phyloP scores from a whole-genome alignment of 2,329 filamentous ascomycete genomes.

The Xylaria sp. region DNA sequence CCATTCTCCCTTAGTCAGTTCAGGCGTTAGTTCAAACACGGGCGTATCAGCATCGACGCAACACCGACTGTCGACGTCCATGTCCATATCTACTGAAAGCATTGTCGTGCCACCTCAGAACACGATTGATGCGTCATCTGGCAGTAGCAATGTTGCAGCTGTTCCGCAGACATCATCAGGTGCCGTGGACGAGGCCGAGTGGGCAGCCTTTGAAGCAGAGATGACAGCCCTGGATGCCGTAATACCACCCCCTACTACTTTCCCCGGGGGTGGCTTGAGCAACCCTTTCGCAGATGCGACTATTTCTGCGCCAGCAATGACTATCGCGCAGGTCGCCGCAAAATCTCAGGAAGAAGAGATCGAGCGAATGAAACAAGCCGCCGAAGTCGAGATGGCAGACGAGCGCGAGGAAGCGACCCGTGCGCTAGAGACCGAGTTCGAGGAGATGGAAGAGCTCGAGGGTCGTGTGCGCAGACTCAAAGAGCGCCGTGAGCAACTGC shows the following conservation, averaged over 20 bases:
- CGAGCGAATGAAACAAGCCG: constrained; percentile 46
- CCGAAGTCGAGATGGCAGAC: constrained; percentile 53
- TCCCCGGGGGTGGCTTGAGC: constrained; percentile 22
- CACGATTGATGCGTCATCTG: background rate
- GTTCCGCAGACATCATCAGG: constrained; percentile 7
- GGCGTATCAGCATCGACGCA: constrained; percentile 8
- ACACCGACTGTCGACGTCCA: constrained; percentile 6
- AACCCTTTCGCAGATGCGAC: constrained; percentile 43
- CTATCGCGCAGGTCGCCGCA: constrained; percentile 56
- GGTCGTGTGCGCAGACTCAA: constrained; percentile 63
- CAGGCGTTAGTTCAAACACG: constrained; percentile 14
- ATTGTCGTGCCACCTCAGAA: constrained; percentile 13
- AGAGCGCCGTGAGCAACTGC: constrained; percentile 64
- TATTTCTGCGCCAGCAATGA: constrained; percentile 64
- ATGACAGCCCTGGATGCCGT: constrained; percentile 46
- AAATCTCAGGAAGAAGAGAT: constrained; percentile 47
- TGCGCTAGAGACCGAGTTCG: constrained; percentile 70
- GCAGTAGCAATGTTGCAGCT: background rate
- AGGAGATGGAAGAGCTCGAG: constrained; percentile 77
- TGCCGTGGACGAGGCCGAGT: constrained; percentile 66
- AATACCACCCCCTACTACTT: constrained; percentile 16
- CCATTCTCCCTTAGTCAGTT: constrained; percentile 36
- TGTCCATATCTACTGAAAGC: constrained; percentile 26
- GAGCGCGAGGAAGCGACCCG: constrained; percentile 72
- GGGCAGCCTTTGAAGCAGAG: constrained; percentile 82